Evolutionary conservation across 495 filamentous ascomycete genomes (phyloP).

Genomic region (Penicillium psychrofluorescens): DNA sequence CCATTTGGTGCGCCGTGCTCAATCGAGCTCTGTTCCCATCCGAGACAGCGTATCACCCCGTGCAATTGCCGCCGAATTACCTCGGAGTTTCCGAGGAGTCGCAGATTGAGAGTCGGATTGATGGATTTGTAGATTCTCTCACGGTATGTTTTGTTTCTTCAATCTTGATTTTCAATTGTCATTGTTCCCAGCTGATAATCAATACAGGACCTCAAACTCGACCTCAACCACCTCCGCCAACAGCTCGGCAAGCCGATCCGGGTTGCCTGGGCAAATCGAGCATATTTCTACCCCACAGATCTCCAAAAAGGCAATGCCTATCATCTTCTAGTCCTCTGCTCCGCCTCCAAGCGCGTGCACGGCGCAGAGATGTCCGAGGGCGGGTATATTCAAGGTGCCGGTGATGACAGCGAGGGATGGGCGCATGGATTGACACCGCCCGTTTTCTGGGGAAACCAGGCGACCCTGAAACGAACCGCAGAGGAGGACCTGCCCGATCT

Average conservation of each 20-base stretch:
- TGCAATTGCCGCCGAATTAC: constrained; percentile 58
- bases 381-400: constrained; percentile 90
- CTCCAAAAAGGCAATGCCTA: constrained; percentile 35
- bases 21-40: constrained; percentile 74
- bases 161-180: neutral
- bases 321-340: constrained; percentile 69
- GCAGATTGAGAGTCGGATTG: constrained; percentile 66
- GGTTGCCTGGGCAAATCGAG: constrained; percentile 36
- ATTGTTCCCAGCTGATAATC: neutral
- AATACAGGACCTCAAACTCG: constrained; percentile 40
- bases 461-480: constrained; percentile 44
- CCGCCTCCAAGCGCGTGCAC: constrained; percentile 61
- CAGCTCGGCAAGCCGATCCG: constrained; percentile 34
- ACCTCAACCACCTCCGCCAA: constrained; percentile 30
- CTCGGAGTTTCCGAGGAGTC: constrained; percentile 67
- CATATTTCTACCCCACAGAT: constrained; percentile 29
- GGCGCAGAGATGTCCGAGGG: constrained; percentile 60
- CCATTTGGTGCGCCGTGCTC: constrained; percentile 84
- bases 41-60: constrained; percentile 32
- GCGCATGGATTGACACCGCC: constrained; percentile 65
- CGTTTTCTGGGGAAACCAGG: constrained; percentile 68
- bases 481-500: constrained; percentile 61
- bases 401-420: constrained; percentile 91
- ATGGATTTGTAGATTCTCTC: constrained; percentile 58
- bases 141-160: constrained; percentile 25